Evolutionary conservation across 495 filamentous ascomycete genomes (phyloP), one percentile per base, ranked within the genome.

Genomic region (Trichoderma erinaceum): DNA sequence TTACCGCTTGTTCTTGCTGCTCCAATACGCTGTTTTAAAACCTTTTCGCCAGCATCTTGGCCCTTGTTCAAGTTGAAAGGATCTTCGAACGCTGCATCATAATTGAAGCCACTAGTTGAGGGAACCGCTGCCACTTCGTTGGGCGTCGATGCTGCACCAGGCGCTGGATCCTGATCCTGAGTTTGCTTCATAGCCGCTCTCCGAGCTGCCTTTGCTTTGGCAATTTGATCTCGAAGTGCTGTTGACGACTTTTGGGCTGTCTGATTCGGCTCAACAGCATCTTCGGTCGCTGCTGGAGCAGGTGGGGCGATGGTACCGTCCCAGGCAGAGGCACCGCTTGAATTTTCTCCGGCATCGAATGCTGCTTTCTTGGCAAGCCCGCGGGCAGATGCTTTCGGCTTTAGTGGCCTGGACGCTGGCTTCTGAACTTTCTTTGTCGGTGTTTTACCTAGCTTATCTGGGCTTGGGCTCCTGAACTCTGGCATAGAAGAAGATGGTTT

Each of bases 201-300:
- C 64, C 87, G 86, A 44, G 93, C 92, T 13, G 93, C 94, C 75
- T 94, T 97, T 10, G 95, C 95, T 75, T 92, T 95, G 56, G 93
- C 92, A 73, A 99, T 97, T 68, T 90, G 92, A 64, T 97, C 93
- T 21, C 95, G 85, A 58, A 99, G 76, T 2, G 93, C 89, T 44
- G 85, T 83, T 3, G 95, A 97, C 1, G 92, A 90, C 71, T 90
- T 93, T 12, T 85, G 68, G 35, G 69, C 64, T 48, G 73, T 75
- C 46, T 25, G 76, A 67, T 61, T 81, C 76, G 11, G 73, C 11
- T 76, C 70, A 13, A 80, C 79, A 32, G 73, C 64, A n/a, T 68
- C 71, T n/a, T 79, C 82, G 64, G 78, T 80, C 16, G 72, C 69
- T 23, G 76, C 77, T 11, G 81, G 79, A 2, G 75, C 70, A 65